Percentiles rank a stretch among this genome's conserved stretches.
Conservation (phyloP, 139 green algal species). For the Monoraphidium neglectum region DNA sequence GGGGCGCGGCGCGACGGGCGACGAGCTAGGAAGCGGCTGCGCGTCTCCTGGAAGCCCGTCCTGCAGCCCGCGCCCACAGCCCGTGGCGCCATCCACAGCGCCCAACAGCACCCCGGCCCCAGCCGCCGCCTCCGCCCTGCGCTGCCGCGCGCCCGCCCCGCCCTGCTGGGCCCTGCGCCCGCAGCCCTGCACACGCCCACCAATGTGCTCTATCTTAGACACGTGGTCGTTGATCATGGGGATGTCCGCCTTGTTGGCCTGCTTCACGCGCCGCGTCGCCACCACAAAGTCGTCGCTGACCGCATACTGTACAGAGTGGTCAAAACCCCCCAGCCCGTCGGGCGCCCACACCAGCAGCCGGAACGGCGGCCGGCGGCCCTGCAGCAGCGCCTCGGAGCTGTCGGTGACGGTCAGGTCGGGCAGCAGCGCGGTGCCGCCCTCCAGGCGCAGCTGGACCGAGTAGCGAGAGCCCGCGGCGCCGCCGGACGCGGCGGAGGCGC, state of each 20-base stretch:
- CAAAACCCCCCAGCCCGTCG: too few species aligned
- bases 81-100: too few species aligned
- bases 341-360: slow-evolving; percentile 38
- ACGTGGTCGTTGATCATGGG: slow-evolving; percentile 78
- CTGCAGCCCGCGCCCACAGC: too few species aligned
- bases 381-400: slow-evolving; percentile 58
- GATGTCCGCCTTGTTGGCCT: slow-evolving; percentile 63
- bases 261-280: slow-evolving; percentile 33
- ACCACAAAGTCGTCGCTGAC: slow-evolving; percentile 42
- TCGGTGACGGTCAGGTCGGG: slow-evolving; percentile 41
- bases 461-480: neutral
- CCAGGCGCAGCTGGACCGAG: neutral
- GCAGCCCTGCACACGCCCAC: neutral
- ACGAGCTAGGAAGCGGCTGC: too few species aligned
- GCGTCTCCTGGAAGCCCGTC: too few species aligned
- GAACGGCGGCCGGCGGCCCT: slow-evolving; percentile 53
- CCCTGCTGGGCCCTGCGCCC: too few species aligned
- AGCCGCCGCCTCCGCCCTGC: too few species aligned
- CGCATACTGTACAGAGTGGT: slow-evolving; percentile 19
- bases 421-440: neutral
- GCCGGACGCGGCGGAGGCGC: too few species aligned
- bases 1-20: too few species aligned
- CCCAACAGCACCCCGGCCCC: too few species aligned
- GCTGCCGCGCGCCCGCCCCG: too few species aligned
- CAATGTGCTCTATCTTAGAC: slow-evolving; percentile 81